These are phyloP conservation scores for Fonsecaea erecta DNA, from an alignment of 2,329 filamentous ascomycete species.

Conservation along the genomic window DNA sequence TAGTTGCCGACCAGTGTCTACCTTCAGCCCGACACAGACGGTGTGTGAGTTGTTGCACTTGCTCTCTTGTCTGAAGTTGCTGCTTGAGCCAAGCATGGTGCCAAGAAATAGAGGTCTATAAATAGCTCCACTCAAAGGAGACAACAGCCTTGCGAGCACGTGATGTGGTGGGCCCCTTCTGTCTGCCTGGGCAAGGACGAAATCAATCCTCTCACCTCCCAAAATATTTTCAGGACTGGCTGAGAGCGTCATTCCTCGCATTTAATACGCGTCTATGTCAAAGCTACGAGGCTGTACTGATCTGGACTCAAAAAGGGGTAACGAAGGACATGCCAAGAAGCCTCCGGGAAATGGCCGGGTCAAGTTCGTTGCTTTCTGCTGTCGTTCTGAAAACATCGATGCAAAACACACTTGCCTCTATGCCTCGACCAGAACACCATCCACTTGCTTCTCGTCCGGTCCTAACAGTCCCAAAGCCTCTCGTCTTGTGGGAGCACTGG, in stretches of 20 bases:
- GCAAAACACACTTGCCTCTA: not conserved
- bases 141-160: not conserved
- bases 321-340: not conserved
- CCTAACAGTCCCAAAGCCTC: conserved; percentile 69
- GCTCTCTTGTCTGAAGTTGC: not conserved
- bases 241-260: no score
- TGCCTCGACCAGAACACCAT: conserved; percentile 26
- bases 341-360: not conserved
- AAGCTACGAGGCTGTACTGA: not conserved
- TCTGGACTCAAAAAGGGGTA: not conserved
- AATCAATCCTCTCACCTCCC: not conserved
- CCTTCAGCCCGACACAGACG: not conserved
- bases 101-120: not conserved
- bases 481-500: conserved; percentile 67
- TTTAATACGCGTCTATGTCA: no score
- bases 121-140: not conserved
- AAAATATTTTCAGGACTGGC: not conserved
- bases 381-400: not conserved
- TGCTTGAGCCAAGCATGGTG: not conserved
- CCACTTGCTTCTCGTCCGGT: conserved; percentile 53
- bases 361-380: not conserved
- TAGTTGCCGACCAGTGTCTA: not conserved
- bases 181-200: not conserved
- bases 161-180: not conserved
- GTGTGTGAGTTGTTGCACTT: not conserved